Evolutionary conservation across 192 early-diverging fungal genomes (phyloP), one percentile per base, ranked within the genome.

Genomic region (Coemansia sp.): DNA sequence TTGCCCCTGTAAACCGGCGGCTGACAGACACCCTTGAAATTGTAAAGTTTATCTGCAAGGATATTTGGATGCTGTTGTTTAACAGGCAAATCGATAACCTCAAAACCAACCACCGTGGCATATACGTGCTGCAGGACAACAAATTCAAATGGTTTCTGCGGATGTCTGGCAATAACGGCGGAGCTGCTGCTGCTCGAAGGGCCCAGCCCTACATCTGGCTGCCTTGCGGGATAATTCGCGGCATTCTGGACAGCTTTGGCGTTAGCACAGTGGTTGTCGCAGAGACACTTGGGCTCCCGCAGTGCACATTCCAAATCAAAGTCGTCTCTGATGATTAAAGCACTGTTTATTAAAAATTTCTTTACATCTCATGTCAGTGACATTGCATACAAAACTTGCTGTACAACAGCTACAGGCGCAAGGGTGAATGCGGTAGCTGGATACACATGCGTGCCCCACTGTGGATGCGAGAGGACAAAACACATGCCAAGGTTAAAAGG

Each of bases 1-100:
- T 91, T 56, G 89, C 94, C 1, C 84, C 87, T 54, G 88, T 95
- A 44, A 82, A 87, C 57, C 83, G 90, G 55, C 86, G 97, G 5
- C 91, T 99, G 63, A 76, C 81, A 0, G 96, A 98, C 78, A 97
- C 88, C 26, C 74, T 99, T 18, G 97, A 98, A 45, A 88, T 96
- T 28, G 89, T 99, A 48, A 99, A 99, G 69, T 99, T 96, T 82
- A 86, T 99, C 9, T 99, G 97, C 81, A 97, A 97, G 68, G 97
- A 99, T 48, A 82, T 96, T 19, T 99, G 97, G 97, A 87, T 88
- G 45, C 74, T 88, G 30, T 70, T 95, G 42, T 99, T 98, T 65
- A 92, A 94, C 67, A 94, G 98, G 54, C 94, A 99, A 65, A 86
- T 99, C 35, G 97, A 99, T 62, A 97, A 98, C 59, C 79, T 99